Evolutionary conservation across 495 filamentous ascomycete genomes (phyloP).

Genomic region (Pseudoneurospora amorphoporcata): DNA sequence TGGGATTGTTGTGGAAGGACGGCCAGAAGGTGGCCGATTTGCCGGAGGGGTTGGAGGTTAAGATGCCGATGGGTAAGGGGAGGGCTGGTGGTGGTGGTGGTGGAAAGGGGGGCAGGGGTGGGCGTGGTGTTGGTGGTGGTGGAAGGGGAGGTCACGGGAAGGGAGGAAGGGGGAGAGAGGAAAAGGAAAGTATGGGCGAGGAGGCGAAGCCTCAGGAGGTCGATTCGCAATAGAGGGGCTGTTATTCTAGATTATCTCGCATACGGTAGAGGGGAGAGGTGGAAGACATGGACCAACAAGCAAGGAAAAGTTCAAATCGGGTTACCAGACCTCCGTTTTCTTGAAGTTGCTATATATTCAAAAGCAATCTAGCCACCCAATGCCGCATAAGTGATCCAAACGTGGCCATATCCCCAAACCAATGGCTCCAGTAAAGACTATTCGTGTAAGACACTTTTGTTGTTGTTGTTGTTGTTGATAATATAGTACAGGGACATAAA

Average conservation of each 20-base stretch:
- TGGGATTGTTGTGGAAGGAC: constrained; percentile 56
- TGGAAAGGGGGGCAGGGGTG: constrained; percentile 9
- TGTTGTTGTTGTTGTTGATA: neutral
- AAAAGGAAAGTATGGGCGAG: neutral
- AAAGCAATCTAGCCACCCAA: neutral
- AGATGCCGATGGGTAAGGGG: constrained; percentile 37
- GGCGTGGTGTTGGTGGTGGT: constrained; percentile 1
- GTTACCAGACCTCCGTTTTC: neutral
- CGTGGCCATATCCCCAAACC: neutral
- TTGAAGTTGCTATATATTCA: neutral
- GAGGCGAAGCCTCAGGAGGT: neutral
- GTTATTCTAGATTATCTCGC: neutral
- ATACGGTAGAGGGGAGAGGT: neutral
- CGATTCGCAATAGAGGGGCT: neutral
- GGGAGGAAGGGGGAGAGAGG: constrained; percentile 1
- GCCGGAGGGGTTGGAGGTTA: constrained; percentile 32
- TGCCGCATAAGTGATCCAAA: neutral
- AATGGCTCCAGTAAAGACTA: neutral
- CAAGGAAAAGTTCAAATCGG: neutral
- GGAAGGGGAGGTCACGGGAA: neutral
- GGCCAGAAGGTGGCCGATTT: constrained; percentile 50
- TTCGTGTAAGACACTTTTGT: neutral
- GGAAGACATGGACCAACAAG: neutral
- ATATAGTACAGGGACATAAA: neutral
- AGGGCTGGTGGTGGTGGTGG: constrained; percentile 15